Percentiles rank a stretch among this genome's conserved stretches.
Evolutionary conservation across 1,139 yeast species (phyloP).

Genomic region (Torulaspora globosa): DNA sequence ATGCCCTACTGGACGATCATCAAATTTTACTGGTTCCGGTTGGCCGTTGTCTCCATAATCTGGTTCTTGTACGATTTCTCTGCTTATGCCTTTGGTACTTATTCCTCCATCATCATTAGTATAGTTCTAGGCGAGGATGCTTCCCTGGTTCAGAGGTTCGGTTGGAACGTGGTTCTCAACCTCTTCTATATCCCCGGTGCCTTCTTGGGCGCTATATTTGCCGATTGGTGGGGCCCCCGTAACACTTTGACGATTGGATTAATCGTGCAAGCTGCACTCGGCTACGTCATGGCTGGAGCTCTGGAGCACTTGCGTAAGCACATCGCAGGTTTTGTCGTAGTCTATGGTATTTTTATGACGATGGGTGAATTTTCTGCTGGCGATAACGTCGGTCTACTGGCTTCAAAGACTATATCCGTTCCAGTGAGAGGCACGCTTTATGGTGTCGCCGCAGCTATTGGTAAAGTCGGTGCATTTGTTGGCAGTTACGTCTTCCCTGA

Average conservation of each 20-base stretch:
- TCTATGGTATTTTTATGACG: conserved; percentile 79
- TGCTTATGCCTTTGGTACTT: conserved; percentile 81
- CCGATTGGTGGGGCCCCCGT: conserved; percentile 91
- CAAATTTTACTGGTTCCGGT: conserved; percentile 83
- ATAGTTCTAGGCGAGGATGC: conserved; percentile 57
- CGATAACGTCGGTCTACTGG: conserved; percentile 81
- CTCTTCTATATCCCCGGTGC: conserved; percentile 89
- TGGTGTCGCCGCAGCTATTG: conserved; percentile 86
- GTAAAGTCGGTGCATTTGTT: conserved; percentile 88
- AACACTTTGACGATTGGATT: conserved; percentile 69
- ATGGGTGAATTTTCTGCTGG: conserved; percentile 96
- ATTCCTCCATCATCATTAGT: conserved; percentile 61
- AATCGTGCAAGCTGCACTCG: conserved; percentile 67
- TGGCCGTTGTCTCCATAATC: conserved; percentile 62
- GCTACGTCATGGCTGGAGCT: conserved; percentile 79
- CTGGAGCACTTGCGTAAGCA: conserved; percentile 53
- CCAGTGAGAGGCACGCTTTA: conserved; percentile 88
- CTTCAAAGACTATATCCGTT: conserved; percentile 82
- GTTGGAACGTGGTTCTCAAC: conserved; percentile 89
- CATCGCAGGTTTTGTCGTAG: conserved; percentile 75
- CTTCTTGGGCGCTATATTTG: conserved; percentile 69
- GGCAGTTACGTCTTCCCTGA: conserved; percentile 87
- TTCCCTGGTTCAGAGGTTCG: conserved; percentile 64
- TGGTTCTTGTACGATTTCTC: conserved; percentile 94
- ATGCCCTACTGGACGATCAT: conserved; percentile 67